These are phyloP conservation scores for bread wheat (Triticum aestivum) DNA, from an alignment of 176 grass and related monocot species.

Conservation along the genomic window IWGSC_CS_RefSeq_v2.1 NC_057812.1:265470126-265470625, in stretches of 20 bases:
- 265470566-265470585: not conserved
- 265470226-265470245: not conserved
- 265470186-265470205: conserved; percentile 1
- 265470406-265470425: not conserved
- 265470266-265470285: not conserved
- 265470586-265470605: not conserved
- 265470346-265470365: too few species aligned
- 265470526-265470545: not conserved
- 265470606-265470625: not conserved
- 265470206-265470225: not conserved
- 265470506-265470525: not conserved
- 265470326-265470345: not conserved
- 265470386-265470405: not conserved
- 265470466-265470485: not conserved
- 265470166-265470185: not conserved
- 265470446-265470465: not conserved
- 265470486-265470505: not conserved
- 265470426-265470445: not conserved
- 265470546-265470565: not conserved
- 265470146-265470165: not conserved
- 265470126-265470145: not conserved
- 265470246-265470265: not conserved
- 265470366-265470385: not conserved
- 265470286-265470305: not conserved
- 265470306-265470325: not conserved